Evolutionary conservation across 352 stramenopile genomes (phyloP).

Genomic region (Pythium rhizo-oryzae): DNA sequence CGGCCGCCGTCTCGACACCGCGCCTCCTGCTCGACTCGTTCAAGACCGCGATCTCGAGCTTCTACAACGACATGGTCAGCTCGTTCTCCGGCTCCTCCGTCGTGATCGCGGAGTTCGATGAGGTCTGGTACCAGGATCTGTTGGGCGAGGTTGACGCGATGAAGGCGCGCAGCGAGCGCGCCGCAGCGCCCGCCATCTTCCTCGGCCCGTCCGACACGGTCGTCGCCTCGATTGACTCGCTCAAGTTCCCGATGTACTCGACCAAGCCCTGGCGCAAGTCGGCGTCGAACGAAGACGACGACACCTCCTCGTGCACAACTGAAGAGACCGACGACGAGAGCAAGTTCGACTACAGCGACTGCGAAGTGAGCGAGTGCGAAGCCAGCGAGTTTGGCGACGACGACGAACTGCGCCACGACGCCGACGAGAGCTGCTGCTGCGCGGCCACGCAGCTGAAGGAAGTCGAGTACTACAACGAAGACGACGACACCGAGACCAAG

Average conservation of each 20-base stretch:
- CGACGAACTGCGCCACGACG: slow-evolving; percentile 27
- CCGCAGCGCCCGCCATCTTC: slow-evolving; percentile 1
- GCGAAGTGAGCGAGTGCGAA: too few relatives aligned
- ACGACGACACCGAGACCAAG: slow-evolving; percentile 38
- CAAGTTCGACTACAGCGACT: slow-evolving; percentile 31
- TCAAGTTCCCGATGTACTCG: neutral
- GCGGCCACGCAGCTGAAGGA: slow-evolving; percentile 6
- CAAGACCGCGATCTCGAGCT: slow-evolving; percentile 18
- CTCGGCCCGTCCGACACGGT: slow-evolving; percentile 16
- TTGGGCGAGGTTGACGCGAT: slow-evolving; percentile 11
- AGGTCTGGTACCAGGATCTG: slow-evolving; percentile 23
- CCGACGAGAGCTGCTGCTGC: slow-evolving; percentile 3
- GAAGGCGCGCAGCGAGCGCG: neutral
- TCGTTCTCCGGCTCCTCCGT: slow-evolving; percentile 20
- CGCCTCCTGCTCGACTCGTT: slow-evolving; percentile 3
- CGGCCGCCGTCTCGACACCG: neutral
- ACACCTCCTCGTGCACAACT: slow-evolving; percentile 42
- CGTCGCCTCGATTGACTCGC: slow-evolving; percentile 13
- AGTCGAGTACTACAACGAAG: slow-evolving; percentile 27
- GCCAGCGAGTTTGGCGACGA: slow-evolving; percentile 30
- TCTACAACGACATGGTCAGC: slow-evolving; percentile 11
- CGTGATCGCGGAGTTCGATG: slow-evolving; percentile 27
- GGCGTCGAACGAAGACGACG: slow-evolving; percentile 35
- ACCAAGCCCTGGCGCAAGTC: slow-evolving; percentile 10
- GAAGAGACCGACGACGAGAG: slow-evolving; percentile 55